These are phyloP conservation scores for Colletotrichum tropicale DNA, from an alignment of 2,329 filamentous ascomycete species.

Conservation along the genomic window DNA sequence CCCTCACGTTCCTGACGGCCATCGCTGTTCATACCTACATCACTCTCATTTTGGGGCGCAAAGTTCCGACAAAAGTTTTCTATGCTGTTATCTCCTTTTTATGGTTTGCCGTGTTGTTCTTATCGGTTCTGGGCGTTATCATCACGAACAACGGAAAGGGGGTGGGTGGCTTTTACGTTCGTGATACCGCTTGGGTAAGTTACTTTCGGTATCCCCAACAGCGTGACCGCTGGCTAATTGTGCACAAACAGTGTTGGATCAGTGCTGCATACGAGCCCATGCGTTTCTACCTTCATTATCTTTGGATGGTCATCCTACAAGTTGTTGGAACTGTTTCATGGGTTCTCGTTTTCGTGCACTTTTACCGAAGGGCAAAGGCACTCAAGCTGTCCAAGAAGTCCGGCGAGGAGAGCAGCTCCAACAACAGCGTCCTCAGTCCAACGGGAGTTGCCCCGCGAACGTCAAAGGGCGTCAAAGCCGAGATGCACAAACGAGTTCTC, in stretches of 20 bases:
- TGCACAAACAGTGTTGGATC: constrained; percentile 62
- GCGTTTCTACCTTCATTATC: constrained; percentile 64
- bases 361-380: constrained; percentile 23
- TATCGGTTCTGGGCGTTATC: constrained; percentile 1
- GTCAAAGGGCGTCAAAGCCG: neutral
- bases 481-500: neutral
- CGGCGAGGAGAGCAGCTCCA: neutral
- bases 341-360: constrained; percentile 37
- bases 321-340: constrained; percentile 39
- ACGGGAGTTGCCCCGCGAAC: neutral
- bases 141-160: constrained; percentile 2
- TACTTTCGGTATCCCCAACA: constrained; percentile 27
- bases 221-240: neutral
- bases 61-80: constrained; percentile 48
- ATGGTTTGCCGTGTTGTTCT: constrained; percentile 48
- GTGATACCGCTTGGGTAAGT: constrained; percentile 57
- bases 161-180: constrained; percentile 45
- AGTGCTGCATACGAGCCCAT: constrained; percentile 53
- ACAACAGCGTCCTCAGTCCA: neutral
- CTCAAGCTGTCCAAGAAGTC: neutral
- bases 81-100: constrained; percentile 42
- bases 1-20: constrained; percentile 60
- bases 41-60: constrained; percentile 53
- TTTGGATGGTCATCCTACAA: constrained; percentile 61
- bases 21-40: constrained; percentile 65